A percentile compares a stretch with the other conserved stretches of the same genome.
phyloP scores from a whole-genome alignment of 2,329 filamentous ascomycete species.

The Scytalidium lignicola region DNA sequence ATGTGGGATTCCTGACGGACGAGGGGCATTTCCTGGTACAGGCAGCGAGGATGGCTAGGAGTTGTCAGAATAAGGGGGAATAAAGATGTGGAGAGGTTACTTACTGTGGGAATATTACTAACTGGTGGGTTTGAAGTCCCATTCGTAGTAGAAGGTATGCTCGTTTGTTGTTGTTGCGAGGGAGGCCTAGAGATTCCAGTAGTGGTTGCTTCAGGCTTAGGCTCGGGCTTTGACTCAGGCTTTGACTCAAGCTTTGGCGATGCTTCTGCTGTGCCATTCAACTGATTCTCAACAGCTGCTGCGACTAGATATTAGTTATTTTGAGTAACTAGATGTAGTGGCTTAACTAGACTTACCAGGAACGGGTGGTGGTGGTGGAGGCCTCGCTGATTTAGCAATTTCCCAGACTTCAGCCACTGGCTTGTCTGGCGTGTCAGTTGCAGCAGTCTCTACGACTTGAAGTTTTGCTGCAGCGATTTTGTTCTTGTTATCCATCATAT shows the following conservation, averaged over 20 bases:
- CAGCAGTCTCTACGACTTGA: slow-evolving; percentile 73
- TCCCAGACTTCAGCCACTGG: slow-evolving; percentile 86
- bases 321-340: background rate
- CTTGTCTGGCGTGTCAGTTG: slow-evolving; percentile 76
- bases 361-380: slow-evolving; percentile 21
- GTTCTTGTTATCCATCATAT: slow-evolving; percentile 69
- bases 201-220: slow-evolving; percentile 12
- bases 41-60: slow-evolving; percentile 9
- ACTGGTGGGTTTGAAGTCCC: slow-evolving; percentile 13
- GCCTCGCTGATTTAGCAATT: slow-evolving; percentile 64
- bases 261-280: slow-evolving; percentile 14
- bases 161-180: slow-evolving; percentile 8
- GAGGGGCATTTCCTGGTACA: slow-evolving; percentile 13
- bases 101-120: slow-evolving; percentile 24
- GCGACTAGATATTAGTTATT: slow-evolving; percentile 7
- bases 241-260: slow-evolving; percentile 5
- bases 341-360: slow-evolving; percentile 6
- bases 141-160: slow-evolving; percentile 11
- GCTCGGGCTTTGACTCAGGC: slow-evolving; percentile 12
- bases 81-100: slow-evolving; percentile 2
- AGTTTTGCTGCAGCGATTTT: slow-evolving; percentile 65
- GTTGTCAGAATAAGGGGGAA: background rate
- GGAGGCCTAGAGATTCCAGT: slow-evolving; percentile 5
- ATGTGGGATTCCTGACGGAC: slow-evolving; percentile 23
- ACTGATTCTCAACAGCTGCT: slow-evolving; percentile 4